Evolutionary conservation across 768 basidiomycete genomes (phyloP).

Genomic region (Solioccasus polychromus): DNA sequence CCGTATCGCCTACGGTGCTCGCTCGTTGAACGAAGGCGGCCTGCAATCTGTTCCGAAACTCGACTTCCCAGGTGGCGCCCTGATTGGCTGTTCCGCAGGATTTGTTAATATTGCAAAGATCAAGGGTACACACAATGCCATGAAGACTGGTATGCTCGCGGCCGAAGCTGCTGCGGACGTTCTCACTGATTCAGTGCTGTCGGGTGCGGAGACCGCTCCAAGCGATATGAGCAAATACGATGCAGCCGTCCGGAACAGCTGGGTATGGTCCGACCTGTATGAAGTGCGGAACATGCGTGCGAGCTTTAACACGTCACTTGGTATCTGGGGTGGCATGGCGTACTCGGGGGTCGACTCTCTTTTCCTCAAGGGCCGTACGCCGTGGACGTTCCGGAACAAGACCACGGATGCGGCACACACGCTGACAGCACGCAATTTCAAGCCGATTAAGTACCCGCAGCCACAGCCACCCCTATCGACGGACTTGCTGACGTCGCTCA

Average conservation of each 20-base stretch:
- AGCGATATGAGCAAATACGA: constrained; percentile 77
- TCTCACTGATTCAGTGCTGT: constrained; percentile 34
- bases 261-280: constrained; percentile 82
- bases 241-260: constrained; percentile 63
- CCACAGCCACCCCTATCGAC: constrained; percentile 90
- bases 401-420: constrained; percentile 70
- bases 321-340: constrained; percentile 80
- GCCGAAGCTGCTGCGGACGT: constrained; percentile 82
- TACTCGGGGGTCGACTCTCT: constrained; percentile 90
- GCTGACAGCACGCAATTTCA: constrained; percentile 56
- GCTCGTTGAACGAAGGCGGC: constrained; percentile 91
- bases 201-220: constrained; percentile 12
- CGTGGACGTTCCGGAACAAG: constrained; percentile 87
- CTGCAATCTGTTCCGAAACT: constrained; percentile 85
- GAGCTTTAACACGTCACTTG: constrained; percentile 77
- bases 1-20: constrained; percentile 88
- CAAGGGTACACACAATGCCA: constrained; percentile 97
- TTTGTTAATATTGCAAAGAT: constrained; percentile 97
- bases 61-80: constrained; percentile 90
- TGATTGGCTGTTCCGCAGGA: constrained; percentile 94
- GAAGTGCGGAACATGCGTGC: constrained; percentile 92
- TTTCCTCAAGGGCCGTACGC: constrained; percentile 78
- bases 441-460: constrained; percentile 81
- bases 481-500: constrained; percentile 86
- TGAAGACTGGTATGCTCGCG: constrained; percentile 98